Base-by-base conservation (phyloP, 129 eudicot species). In the Flaveria linearis region DNA sequence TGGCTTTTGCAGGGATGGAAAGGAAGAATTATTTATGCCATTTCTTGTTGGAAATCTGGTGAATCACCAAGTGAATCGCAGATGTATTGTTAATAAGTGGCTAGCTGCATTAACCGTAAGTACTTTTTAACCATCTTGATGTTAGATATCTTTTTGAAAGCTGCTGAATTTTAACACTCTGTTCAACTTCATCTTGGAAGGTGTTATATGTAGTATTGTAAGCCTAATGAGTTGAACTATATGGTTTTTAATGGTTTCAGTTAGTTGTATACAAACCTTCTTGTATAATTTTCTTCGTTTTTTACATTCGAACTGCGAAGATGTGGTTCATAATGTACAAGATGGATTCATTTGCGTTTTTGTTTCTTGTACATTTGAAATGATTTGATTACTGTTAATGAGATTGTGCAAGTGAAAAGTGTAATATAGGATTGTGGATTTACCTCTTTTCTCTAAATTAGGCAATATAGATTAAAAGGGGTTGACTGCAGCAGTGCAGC, bases 1-100 rank as follows among this genome's bases (percentile, higher is more conserved):
- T 92, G 98, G 98, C 74, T 90, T 77, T 58, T 92, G 74, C 85
- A 81, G 73, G 96, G 98, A 25, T 92, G 98, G 98, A 92, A 92
- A 88, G 98, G 98, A 16, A 66, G 98, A 56, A 86, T 80, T 26
- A 84, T 86, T 14, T 86, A 81, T 30, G 94, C 98, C 50, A 67
- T 92, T 68, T 89, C 96, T 58, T 81, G 88, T 71, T 92, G 96
- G 98, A 78, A 85, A 76, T 88, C 96, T 7, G 85, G 62, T 25
- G 83, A 84, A 76, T 56, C 43, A 50, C 70, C 75, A 36, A 9
- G 39, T 7, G n/a, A 42, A 10, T 58, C 39, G 11, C 7, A 41
- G 33, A 62, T 47, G 46, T 45, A 18, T 46, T 25, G 16, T 43
- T 77, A 13, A 30, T 23, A 13, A 56, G 78, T 57, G 61, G 16